Evolutionary conservation across 2,329 filamentous ascomycete species (phyloP).

Genomic region (Pseudogymnoascus sp.): DNA sequence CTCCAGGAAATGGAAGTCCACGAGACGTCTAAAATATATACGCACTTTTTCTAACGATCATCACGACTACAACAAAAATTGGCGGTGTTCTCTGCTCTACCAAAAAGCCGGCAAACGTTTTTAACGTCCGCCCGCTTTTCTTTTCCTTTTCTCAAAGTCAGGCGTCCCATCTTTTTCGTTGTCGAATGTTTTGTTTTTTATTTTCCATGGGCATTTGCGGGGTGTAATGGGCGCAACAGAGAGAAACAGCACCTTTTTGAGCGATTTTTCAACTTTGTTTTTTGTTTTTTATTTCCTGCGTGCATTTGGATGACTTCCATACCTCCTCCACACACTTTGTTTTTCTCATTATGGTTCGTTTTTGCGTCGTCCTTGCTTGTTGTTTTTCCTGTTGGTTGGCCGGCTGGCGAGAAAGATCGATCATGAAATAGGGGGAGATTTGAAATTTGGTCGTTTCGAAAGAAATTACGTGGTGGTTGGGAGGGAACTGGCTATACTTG

Average conservation of each 20-base stretch:
- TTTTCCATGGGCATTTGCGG: constrained; percentile 2
- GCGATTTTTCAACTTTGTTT: background rate
- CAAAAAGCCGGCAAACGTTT: constrained; percentile 5
- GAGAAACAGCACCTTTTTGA: constrained; percentile 8
- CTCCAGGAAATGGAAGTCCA: constrained; percentile 97
- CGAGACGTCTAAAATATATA: constrained; percentile 97
- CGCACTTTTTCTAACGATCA: constrained; percentile 78
- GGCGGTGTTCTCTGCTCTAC: constrained; percentile 2
- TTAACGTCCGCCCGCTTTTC: background rate
- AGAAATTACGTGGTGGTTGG: background rate
- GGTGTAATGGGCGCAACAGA: constrained; percentile 6
- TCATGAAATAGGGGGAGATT: background rate
- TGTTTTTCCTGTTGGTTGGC: background rate
- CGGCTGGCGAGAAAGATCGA: background rate
- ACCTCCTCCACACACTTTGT: constrained; percentile 2
- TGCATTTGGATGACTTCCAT: constrained; percentile 5
- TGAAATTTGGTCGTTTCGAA: background rate
- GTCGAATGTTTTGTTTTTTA: background rate
- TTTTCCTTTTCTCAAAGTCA: background rate
- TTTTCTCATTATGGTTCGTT: constrained; percentile 6
- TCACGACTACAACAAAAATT: constrained; percentile 9
- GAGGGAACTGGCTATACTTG: constrained; percentile 4
- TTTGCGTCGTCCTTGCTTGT: too few relatives aligned
- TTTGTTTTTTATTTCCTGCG: background rate
- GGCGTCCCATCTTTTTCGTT: background rate